Conservation (phyloP, 805 yeast genomes). For the Kurtzmaniella cleridarum region DNA sequence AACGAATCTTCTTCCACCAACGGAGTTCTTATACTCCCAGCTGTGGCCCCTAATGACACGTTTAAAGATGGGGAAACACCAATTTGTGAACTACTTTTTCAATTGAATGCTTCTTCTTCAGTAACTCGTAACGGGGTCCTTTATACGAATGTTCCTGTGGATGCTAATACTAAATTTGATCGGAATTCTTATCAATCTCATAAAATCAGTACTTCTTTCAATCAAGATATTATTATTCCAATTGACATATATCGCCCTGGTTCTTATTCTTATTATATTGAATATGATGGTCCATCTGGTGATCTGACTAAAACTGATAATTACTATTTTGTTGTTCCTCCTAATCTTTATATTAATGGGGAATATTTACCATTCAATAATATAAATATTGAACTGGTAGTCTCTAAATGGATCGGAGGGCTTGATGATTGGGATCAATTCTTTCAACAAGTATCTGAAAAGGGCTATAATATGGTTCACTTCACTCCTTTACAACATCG, state of each 20-base stretch:
- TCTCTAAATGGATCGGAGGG: slow-evolving; percentile 89
- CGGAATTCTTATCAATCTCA: slow-evolving; percentile 52
- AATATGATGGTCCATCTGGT: slow-evolving; percentile 40
- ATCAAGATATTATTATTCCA: slow-evolving; percentile 55
- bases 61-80: slow-evolving; percentile 31
- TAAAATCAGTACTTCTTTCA: slow-evolving; percentile 52
- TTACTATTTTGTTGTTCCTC: slow-evolving; percentile 75
- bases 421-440: slow-evolving; percentile 59
- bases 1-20: slow-evolving; percentile 27
- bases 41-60: slow-evolving; percentile 31
- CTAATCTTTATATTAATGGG: slow-evolving; percentile 56
- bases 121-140: slow-evolving; percentile 67
- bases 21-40: slow-evolving; percentile 50
- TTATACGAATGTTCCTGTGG: slow-evolving; percentile 67
- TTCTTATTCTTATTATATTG: slow-evolving; percentile 66
- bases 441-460: slow-evolving; percentile 55
- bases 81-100: slow-evolving; percentile 50
- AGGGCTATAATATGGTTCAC: slow-evolving; percentile 94
- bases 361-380: slow-evolving; percentile 66
- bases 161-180: slow-evolving; percentile 38
- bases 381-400: slow-evolving; percentile 74
- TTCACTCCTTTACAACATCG: slow-evolving; percentile 90
- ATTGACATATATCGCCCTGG: slow-evolving; percentile 71
- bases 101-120: slow-evolving; percentile 69
- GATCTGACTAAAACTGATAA: slow-evolving; percentile 43